Conservation (phyloP, 2,329 filamentous ascomycete species). For the Endoconidiophora laricicola region DNA sequence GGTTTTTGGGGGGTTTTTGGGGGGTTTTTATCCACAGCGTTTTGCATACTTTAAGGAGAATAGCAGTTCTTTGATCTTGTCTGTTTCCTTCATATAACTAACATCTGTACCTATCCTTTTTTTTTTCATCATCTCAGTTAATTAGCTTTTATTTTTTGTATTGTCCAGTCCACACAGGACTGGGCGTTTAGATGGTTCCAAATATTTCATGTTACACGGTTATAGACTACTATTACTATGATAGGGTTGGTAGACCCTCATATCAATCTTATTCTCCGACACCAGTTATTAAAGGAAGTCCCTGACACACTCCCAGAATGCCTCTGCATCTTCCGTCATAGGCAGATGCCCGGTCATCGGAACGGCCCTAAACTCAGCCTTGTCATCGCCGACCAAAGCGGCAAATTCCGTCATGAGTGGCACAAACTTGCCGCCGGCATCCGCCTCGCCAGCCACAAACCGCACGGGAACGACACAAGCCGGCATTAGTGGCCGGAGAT, state of each 20-base stretch:
- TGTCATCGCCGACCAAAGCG: constrained; percentile 34
- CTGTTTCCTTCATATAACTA: too few species aligned
- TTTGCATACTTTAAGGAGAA: too few species aligned
- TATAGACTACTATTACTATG: not conserved
- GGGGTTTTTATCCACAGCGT: too few species aligned
- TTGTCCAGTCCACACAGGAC: too few species aligned
- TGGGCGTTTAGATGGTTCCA: not conserved
- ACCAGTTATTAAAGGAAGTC: constrained; percentile 32
- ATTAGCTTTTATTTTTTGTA: too few species aligned
- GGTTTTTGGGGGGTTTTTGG: too few species aligned
- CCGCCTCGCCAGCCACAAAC: constrained; percentile 55
- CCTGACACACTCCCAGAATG: constrained; percentile 47
- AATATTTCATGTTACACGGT: not conserved
- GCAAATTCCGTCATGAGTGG: constrained; percentile 67
- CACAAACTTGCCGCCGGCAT: constrained; percentile 54
- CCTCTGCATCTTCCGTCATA: constrained; percentile 59
- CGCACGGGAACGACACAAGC: constrained; percentile 40
- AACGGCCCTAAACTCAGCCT: constrained; percentile 45
- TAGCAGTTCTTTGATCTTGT: too few species aligned
- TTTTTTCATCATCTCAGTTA: too few species aligned
- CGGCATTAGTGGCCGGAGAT: constrained; percentile 41
- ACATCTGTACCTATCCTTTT: too few species aligned
- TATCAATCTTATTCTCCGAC: not conserved
- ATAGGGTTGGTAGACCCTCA: too few species aligned
- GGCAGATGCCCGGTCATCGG: constrained; percentile 63